phyloP scores from a whole-genome alignment of 306 rosid genomes.

The Cicer yamashitae region DNA sequence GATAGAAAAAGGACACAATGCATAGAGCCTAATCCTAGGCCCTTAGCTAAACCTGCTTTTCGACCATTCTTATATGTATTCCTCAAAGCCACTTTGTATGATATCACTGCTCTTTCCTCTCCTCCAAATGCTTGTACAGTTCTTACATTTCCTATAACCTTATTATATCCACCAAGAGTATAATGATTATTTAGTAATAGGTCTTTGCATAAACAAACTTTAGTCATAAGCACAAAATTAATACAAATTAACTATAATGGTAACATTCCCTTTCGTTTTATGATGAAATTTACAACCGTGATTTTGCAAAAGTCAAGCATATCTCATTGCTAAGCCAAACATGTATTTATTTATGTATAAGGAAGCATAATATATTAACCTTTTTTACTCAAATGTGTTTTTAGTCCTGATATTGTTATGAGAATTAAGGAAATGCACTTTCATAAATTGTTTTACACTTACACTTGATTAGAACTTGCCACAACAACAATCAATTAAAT shows the following conservation, averaged over 20 bases:
- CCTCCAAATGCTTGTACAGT: constrained; percentile 94
- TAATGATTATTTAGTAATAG: background rate
- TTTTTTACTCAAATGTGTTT: too few species aligned
- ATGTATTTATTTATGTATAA: too few species aligned
- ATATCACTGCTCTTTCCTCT: constrained; percentile 77
- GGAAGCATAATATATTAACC: too few species aligned
- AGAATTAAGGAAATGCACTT: too few species aligned
- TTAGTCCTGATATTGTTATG: too few species aligned
- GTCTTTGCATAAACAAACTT: background rate
- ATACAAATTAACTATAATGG: background rate
- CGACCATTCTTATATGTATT: constrained; percentile 72
- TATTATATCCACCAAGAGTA: constrained; percentile 18
- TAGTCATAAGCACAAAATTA: background rate
- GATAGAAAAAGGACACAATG: constrained; percentile 87
- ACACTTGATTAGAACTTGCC: too few species aligned
- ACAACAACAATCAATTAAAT: too few species aligned
- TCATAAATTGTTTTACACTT: too few species aligned
- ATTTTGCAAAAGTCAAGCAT: too few species aligned
- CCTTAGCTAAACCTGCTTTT: constrained; percentile 87
- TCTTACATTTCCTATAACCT: constrained; percentile 87
- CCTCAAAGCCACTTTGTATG: constrained; percentile 68
- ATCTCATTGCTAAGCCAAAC: too few species aligned
- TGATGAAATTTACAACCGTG: too few species aligned
- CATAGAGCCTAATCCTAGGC: constrained; percentile 84
- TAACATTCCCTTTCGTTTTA: background rate